phyloP scores from a whole-genome alignment of 108 stramenopile species.

The Cyclostephanos tholiformis region DNA sequence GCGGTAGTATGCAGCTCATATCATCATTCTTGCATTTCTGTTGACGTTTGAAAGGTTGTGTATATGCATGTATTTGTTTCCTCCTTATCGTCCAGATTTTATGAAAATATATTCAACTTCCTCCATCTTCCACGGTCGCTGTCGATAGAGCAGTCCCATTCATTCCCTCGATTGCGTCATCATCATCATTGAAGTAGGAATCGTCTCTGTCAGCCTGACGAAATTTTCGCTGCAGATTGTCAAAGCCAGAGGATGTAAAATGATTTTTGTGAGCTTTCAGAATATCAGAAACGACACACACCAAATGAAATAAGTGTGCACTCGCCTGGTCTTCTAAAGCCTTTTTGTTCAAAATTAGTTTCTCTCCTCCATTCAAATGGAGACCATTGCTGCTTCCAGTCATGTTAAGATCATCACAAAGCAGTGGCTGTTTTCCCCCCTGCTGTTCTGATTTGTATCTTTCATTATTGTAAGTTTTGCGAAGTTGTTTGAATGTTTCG shows the following conservation, averaged over 20 bases:
- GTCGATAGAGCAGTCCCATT: neutral
- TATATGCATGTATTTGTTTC: neutral
- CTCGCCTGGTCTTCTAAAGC: conserved; percentile 77
- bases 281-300: conserved; percentile 26
- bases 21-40: neutral
- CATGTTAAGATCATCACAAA: conserved; percentile 4
- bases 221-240: conserved; percentile 63
- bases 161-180: conserved; percentile 1
- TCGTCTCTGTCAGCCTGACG: conserved; percentile 80
- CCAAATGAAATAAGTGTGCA: conserved; percentile 1
- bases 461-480: conserved; percentile 67
- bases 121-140: neutral
- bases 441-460: conserved; percentile 11
- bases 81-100: neutral
- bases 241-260: conserved; percentile 3
- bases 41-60: neutral
- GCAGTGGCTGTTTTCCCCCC: neutral
- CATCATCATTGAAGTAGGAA: conserved; percentile 82
- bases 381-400: conserved; percentile 17
- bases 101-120: neutral
- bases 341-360: conserved; percentile 53
- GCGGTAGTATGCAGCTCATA: neutral
- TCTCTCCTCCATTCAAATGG: conserved; percentile 11
- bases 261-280: neutral
- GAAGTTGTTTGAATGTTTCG: conserved; percentile 70